Evolutionary conservation across 2,329 filamentous ascomycete species (phyloP).

Genomic region (Thermothelomyces thermophilus): DNA sequence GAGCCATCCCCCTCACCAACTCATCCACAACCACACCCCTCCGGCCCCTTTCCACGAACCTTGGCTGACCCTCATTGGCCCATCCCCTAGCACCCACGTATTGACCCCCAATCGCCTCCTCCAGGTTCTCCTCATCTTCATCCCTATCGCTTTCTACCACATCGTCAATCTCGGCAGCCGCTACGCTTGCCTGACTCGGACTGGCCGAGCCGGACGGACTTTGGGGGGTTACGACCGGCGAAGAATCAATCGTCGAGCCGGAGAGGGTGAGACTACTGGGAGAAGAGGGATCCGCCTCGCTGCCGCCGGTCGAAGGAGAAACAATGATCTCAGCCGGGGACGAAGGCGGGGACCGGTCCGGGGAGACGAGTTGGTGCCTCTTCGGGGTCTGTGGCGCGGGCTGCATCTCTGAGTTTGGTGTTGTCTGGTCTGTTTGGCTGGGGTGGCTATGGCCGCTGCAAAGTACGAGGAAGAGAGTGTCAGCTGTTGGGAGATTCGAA

Average conservation of each 20-base stretch:
- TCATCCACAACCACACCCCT: neutral
- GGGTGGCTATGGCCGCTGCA: neutral
- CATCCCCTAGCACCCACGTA: neutral
- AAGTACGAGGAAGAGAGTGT: neutral
- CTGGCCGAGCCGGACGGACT: neutral
- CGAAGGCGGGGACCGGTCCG: constrained; percentile 1
- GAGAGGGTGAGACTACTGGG: neutral
- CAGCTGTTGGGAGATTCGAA: neutral
- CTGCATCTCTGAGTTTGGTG: neutral
- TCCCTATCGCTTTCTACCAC: neutral
- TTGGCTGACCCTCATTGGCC: neutral
- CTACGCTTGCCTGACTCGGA: neutral
- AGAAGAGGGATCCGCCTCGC: neutral
- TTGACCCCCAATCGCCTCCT: neutral
- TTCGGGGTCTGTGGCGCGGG: neutral
- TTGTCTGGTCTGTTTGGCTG: neutral
- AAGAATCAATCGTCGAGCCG: neutral
- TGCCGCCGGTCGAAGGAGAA: neutral
- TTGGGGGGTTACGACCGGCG: neutral
- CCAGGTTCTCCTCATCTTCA: neutral
- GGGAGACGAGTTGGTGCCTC: neutral
- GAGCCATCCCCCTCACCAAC: neutral
- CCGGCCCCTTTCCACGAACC: neutral
- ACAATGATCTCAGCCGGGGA: neutral
- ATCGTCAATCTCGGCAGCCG: neutral